Evolutionary conservation across 148 eudicot species (phyloP).

Genomic region (Suaeda aralocaspica): DNA sequence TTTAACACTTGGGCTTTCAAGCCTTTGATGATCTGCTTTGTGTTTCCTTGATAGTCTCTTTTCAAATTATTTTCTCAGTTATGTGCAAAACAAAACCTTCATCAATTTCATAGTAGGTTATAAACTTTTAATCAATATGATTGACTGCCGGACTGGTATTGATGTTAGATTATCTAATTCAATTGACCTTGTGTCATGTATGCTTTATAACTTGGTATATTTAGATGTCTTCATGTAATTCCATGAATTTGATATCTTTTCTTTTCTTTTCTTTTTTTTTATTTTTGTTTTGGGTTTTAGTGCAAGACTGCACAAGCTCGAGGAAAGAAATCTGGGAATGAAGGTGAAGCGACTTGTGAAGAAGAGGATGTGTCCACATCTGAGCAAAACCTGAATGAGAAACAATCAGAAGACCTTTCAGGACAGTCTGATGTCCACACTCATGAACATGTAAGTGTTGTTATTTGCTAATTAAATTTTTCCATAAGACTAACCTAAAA

Average conservation of each 20-base stretch:
- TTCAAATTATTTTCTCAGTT: background rate
- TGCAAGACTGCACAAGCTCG: slow-evolving; percentile 53
- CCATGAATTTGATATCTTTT: background rate
- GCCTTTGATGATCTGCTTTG: background rate
- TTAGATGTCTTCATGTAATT: background rate
- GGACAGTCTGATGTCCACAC: slow-evolving; percentile 41
- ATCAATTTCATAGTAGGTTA: too few relatives aligned
- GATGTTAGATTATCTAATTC: too few relatives aligned
- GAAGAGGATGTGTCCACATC: slow-evolving; percentile 57
- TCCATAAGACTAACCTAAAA: background rate
- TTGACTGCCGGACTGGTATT: too few relatives aligned
- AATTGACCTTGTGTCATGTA: background rate
- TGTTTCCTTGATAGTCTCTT: background rate
- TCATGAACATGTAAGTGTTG: slow-evolving; percentile 45
- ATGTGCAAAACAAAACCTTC: background rate
- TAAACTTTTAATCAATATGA: too few relatives aligned
- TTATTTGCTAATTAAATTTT: background rate
- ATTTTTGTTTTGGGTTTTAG: slow-evolving; percentile 32
- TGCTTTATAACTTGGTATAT: background rate
- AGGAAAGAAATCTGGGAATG: slow-evolving; percentile 60
- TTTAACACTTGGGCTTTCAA: background rate
- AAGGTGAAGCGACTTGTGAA: slow-evolving; percentile 46
- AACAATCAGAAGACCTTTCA: slow-evolving; percentile 43
- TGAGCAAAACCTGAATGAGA: slow-evolving; percentile 53
- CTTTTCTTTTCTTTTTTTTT: slow-evolving; percentile 3